These are phyloP conservation scores for Auriscalpium vulgare DNA, from an alignment of 768 basidiomycete species.

Conservation along the genomic window DNA sequence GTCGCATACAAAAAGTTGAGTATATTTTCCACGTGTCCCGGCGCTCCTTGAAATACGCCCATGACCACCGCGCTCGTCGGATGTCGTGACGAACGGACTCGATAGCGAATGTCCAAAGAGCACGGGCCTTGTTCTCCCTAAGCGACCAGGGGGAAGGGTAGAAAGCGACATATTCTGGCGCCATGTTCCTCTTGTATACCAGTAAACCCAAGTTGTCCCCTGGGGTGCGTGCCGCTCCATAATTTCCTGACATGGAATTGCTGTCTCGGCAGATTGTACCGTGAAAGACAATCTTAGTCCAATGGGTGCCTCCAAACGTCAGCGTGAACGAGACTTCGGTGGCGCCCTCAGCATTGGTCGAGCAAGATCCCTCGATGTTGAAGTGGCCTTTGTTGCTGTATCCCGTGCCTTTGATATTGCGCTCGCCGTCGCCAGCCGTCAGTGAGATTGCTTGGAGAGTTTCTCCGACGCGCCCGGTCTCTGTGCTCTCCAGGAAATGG, in stretches of 20 bases:
- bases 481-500: background rate
- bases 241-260: too few species aligned
- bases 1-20: constrained; percentile 19
- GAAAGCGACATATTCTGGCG: constrained; percentile 18
- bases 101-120: constrained; percentile 26
- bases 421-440: background rate
- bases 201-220: background rate
- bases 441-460: too few species aligned
- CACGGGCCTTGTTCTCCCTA: constrained; percentile 17
- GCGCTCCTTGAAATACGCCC: constrained; percentile 25
- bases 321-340: background rate
- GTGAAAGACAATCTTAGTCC: too few species aligned
- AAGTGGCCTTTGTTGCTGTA: background rate
- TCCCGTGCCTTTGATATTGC: background rate
- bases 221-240: too few species aligned
- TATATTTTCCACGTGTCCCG: constrained; percentile 18
- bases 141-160: constrained; percentile 19
- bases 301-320: background rate
- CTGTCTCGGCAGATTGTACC: too few species aligned
- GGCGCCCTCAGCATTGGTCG: background rate
- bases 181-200: constrained; percentile 17
- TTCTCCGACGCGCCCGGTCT: too few species aligned
- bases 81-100: constrained; percentile 16
- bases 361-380: background rate
- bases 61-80: constrained; percentile 19